A percentile compares a stretch with the other conserved stretches of the same genome.
Conservation (phyloP, 2,329 filamentous ascomycete species). For the Xylaria sp. region DNA sequence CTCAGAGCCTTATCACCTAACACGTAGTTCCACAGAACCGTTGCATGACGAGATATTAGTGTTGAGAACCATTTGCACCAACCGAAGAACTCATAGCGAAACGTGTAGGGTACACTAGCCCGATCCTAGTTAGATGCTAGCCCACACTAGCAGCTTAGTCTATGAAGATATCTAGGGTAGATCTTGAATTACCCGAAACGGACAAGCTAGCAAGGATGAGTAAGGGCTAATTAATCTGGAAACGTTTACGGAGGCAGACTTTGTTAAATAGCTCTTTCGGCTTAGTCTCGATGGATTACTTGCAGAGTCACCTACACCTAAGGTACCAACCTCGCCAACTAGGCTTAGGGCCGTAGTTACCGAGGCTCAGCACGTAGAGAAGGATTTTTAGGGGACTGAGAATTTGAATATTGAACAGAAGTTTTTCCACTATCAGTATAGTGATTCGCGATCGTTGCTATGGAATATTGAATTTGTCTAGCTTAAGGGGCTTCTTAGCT, state of each 20-base stretch:
- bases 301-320: neutral
- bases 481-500: neutral
- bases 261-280: neutral
- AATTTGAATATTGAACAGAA: slow-evolving; percentile 13
- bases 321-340: too few relatives aligned
- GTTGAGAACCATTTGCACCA: neutral
- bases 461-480: neutral
- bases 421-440: neutral
- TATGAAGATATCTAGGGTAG: neutral
- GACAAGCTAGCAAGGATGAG: neutral
- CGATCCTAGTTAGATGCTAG: neutral
- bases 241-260: neutral
- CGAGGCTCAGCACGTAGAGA: neutral
- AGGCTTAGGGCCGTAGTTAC: neutral
- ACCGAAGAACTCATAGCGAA: neutral
- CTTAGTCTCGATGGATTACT: slow-evolving; percentile 7
- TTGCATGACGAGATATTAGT: neutral
- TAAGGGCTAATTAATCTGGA: slow-evolving; percentile 8
- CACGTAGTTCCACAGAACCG: too few relatives aligned
- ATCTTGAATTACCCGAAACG: neutral
- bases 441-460: neutral
- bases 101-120: neutral
- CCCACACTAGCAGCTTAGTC: neutral
- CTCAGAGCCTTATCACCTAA: too few relatives aligned
- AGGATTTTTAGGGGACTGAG: slow-evolving; percentile 16